Evolutionary conservation across 371 early-diverging fungal species (phyloP).

Genomic region (Mucor racemosus): DNA sequence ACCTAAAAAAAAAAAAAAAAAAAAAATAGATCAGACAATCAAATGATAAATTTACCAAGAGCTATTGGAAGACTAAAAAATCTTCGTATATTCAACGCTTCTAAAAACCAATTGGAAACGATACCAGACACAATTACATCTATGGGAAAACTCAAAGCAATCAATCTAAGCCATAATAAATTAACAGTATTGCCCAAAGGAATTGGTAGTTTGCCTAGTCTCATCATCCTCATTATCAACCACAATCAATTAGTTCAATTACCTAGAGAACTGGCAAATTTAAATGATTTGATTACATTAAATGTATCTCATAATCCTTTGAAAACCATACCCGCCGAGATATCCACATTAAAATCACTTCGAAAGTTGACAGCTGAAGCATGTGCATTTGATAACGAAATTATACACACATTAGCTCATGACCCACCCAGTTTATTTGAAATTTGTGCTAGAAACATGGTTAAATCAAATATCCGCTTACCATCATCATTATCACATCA

Average conservation of each 20-base stretch:
- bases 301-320: conserved; percentile 74
- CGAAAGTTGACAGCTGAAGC: conserved; percentile 59
- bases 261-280: conserved; percentile 56
- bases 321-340: conserved; percentile 42
- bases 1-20: neutral
- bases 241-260: conserved; percentile 60
- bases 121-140: conserved; percentile 42
- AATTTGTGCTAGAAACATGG: conserved; percentile 75
- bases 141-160: conserved; percentile 33
- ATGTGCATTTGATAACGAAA: conserved; percentile 50
- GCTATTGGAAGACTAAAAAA: conserved; percentile 43
- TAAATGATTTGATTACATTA: conserved; percentile 63
- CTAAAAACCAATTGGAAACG: conserved; percentile 42
- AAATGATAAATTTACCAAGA: conserved; percentile 46
- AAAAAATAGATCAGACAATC: conserved; percentile 43
- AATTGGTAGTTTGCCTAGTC: conserved; percentile 62
- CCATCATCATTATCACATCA: conserved; percentile 50
- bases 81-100: conserved; percentile 35
- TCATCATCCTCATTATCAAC: conserved; percentile 61
- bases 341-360: conserved; percentile 57
- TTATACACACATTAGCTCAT: conserved; percentile 33
- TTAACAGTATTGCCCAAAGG: conserved; percentile 65
- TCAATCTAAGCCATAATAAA: conserved; percentile 60
- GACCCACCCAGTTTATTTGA: conserved; percentile 72
- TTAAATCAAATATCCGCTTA: conserved; percentile 66